A percentile compares a stretch with the other conserved stretches of the same genome.
Evolutionary conservation across 768 basidiomycete genomes (phyloP).

Genomic region (Boletus reticulatus): DNA sequence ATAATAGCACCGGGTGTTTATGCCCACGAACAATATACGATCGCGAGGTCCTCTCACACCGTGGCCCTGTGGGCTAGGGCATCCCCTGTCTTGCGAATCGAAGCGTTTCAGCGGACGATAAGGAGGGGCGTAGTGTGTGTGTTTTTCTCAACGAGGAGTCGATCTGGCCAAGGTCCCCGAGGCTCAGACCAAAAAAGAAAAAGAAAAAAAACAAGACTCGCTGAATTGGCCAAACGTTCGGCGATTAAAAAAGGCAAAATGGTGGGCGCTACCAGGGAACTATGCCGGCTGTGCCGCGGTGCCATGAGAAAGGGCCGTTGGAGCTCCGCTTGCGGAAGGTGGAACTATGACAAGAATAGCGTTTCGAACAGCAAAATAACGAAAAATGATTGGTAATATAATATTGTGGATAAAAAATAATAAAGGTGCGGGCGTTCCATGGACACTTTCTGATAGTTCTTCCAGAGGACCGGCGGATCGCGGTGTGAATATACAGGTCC

Average conservation of each 20-base stretch:
- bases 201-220: too few relatives aligned
- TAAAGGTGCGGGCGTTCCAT: constrained; percentile 9
- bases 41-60: constrained; percentile 18
- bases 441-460: constrained; percentile 7
- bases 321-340: constrained; percentile 25
- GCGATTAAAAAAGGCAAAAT: constrained; percentile 29
- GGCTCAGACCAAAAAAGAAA: neutral
- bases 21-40: constrained; percentile 16
- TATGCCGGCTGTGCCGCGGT: constrained; percentile 30
- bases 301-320: constrained; percentile 23
- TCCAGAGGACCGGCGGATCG: constrained; percentile 13
- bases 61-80: constrained; percentile 23
- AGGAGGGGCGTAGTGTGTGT: neutral
- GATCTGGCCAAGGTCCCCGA: neutral
- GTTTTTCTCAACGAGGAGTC: neutral
- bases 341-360: constrained; percentile 7
- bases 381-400: constrained; percentile 13
- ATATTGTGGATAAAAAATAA: constrained; percentile 13
- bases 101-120: constrained; percentile 3
- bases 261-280: constrained; percentile 9
- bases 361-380: neutral
- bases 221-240: constrained; percentile 24
- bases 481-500: constrained; percentile 10
- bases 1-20: constrained; percentile 15
- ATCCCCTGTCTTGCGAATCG: constrained; percentile 12